Evolutionary conservation across 1,139 yeast genomes (phyloP).

Genomic region (Debaryomyces singareniensis): DNA sequence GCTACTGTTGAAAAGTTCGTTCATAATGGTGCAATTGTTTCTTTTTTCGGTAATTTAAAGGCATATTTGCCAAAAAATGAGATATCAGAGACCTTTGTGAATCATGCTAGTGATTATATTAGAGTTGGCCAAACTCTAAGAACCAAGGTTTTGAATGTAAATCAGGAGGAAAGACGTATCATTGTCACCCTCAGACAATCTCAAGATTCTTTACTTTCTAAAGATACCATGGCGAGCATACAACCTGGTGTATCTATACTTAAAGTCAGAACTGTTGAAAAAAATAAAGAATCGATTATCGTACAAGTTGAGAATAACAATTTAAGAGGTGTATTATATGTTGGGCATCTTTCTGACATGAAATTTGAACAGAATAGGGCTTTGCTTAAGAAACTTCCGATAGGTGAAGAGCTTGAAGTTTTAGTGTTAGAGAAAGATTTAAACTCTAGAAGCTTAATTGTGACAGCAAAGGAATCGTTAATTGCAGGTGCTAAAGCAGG

Average conservation of each 20-base stretch:
- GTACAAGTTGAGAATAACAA: conserved; percentile 55
- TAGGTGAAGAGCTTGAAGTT: conserved; percentile 57
- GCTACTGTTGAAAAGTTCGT: conserved; percentile 74
- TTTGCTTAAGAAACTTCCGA: conserved; percentile 46
- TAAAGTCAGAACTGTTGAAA: conserved; percentile 63
- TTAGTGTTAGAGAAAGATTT: conserved; percentile 65
- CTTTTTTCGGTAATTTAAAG: conserved; percentile 71
- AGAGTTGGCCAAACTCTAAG: conserved; percentile 80
- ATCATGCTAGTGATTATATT: conserved; percentile 70
- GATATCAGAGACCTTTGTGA: conserved; percentile 83
- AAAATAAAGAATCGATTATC: conserved; percentile 63
- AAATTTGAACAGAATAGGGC: conserved; percentile 69
- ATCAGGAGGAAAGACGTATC: conserved; percentile 50
- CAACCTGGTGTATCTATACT: conserved; percentile 59
- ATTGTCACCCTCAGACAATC: conserved; percentile 72
- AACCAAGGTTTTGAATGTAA: conserved; percentile 58
- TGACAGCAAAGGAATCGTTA: conserved; percentile 62
- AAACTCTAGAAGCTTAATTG: conserved; percentile 52
- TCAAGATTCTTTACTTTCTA: conserved; percentile 42
- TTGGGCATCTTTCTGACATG: conserved; percentile 74
- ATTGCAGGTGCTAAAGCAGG: conserved; percentile 55
- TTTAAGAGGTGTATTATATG: conserved; percentile 65
- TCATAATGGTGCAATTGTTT: conserved; percentile 73
- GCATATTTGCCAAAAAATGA: conserved; percentile 85
- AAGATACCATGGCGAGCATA: conserved; percentile 43